Percentiles rank a stretch among this genome's conserved stretches.
phyloP scores from a whole-genome alignment of 2,329 filamentous ascomycete species.

The Sarocladiaceae sp. region DNA sequence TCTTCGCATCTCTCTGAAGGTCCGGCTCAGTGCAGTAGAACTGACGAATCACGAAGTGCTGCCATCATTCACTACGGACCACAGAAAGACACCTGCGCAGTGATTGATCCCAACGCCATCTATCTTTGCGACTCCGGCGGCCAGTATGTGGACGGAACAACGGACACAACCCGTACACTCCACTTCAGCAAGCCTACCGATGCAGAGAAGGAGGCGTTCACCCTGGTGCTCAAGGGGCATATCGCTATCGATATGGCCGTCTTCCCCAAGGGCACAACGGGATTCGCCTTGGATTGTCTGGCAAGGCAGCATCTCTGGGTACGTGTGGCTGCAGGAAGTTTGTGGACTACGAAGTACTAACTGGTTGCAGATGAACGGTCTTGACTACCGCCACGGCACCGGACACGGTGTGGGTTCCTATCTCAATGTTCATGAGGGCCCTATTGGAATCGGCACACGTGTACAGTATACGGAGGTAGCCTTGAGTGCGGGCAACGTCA shows the following conservation, averaged over 20 bases:
- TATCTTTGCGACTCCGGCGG: slow-evolving; percentile 97
- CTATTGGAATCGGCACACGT: slow-evolving; percentile 90
- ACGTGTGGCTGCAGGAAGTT: slow-evolving; percentile 19
- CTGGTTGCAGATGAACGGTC: slow-evolving; percentile 47
- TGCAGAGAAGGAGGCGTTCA: slow-evolving; percentile 84
- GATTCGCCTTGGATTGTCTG: slow-evolving; percentile 81
- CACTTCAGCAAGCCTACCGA: slow-evolving; percentile 83
- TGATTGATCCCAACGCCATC: slow-evolving; percentile 76
- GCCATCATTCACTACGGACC: slow-evolving; percentile 96
- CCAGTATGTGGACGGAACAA: slow-evolving; percentile 94
- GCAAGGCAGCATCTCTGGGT: slow-evolving; percentile 92
- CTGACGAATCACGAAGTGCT: slow-evolving; percentile 50
- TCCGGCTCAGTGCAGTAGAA: background rate
- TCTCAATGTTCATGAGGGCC: slow-evolving; percentile 94
- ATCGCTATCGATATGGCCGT: slow-evolving; percentile 80
- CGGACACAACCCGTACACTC: slow-evolving; percentile 87
- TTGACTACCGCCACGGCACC: slow-evolving; percentile 95
- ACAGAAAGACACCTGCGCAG: slow-evolving; percentile 71
- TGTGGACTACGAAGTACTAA: background rate
- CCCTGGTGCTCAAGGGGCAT: slow-evolving; percentile 87
- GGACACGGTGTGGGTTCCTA: slow-evolving; percentile 94
- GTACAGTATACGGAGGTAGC: slow-evolving; percentile 89
- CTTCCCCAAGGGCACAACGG: slow-evolving; percentile 92
- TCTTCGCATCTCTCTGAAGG: background rate
- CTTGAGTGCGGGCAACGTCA: slow-evolving; percentile 83